Conservation (phyloP, 176 grass and related monocot species). For the Poa pratensis region DNA sequence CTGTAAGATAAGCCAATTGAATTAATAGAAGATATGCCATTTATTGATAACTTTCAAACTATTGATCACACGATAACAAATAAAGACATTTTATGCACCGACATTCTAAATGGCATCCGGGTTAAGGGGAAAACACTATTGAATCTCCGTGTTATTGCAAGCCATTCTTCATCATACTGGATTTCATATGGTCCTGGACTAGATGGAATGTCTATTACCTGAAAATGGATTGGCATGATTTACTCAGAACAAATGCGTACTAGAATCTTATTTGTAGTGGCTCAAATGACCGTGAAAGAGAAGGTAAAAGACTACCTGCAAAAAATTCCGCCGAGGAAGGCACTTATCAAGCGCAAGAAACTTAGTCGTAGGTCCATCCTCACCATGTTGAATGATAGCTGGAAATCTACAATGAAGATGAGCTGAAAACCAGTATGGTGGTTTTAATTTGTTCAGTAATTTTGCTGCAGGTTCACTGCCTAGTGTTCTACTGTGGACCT, state of each 20-base stretch:
- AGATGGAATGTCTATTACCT: constrained; percentile 86
- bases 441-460: constrained; percentile 76
- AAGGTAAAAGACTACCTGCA: constrained; percentile 53
- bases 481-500: constrained; percentile 69
- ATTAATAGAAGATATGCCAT: constrained; percentile 28
- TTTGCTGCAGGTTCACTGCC: constrained; percentile 81
- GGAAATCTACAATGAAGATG: constrained; percentile 83
- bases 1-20: constrained; percentile 52
- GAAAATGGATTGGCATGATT: constrained; percentile 40
- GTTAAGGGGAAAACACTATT: constrained; percentile 72
- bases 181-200: constrained; percentile 86
- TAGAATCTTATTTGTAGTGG: constrained; percentile 32
- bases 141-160: constrained; percentile 89
- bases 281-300: background rate
- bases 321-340: constrained; percentile 65
- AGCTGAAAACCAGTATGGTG: constrained; percentile 82
- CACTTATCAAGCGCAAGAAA: constrained; percentile 97
- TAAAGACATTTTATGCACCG: constrained; percentile 25
- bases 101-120: constrained; percentile 54
- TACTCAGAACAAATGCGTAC: constrained; percentile 39
- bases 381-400: constrained; percentile 72
- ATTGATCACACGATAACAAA: background rate
- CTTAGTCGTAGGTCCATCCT: constrained; percentile 72
- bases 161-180: constrained; percentile 91
- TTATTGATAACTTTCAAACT: constrained; percentile 32